Evolutionary conservation across 148 eudicot species (phyloP), one percentile per base, ranked within the genome.

Genomic region (Rheum nobile): DNA sequence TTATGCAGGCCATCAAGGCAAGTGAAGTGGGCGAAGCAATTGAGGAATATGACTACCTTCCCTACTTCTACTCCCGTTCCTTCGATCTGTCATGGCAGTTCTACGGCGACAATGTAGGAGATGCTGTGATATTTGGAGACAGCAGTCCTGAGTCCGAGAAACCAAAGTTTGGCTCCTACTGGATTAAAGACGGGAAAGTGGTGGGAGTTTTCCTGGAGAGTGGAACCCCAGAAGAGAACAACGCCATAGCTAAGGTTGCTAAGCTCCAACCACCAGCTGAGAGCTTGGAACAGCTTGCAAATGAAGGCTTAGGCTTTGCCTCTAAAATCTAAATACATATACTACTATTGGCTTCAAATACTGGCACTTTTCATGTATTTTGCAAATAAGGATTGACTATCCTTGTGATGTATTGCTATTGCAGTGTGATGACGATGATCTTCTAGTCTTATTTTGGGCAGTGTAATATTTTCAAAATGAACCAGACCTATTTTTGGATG

Each of bases 101-200:
- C 80, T 89, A 87, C 13, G 91, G 94, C 2, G 91, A 89, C 81
- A 87, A 89, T 63, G 94, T 82, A 29, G 94, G 91, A 12, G 91
- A 87, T 0, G 39, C 85, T 0, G 94, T 89, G 48, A 48, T 85
- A 38, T 89, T 89, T 41, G 94, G 94, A 22, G 86, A 89, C 79
- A 77, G 48, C 75, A 75, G 71, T 79, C 89, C 85, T 22, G 76
- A 65, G 39, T 81, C 89, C 17, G 76, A 75, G n/a, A 84, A 84
- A 13, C 83, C 83, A 74, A 87, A 85, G 79, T 89, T 89, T 71
- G 91, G 94, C 7, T 31, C 88, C 4, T 89, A 89, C 75, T 87
- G 91, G 91, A 78, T 89, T 80, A 84, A 89, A 72, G 86, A 85
- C 37, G 86, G 88, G 29, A 89, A 85, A 75, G 83, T 89, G 1